Conservation (phyloP, 2,329 filamentous ascomycete genomes). For the Ustulina deusta region DNA sequence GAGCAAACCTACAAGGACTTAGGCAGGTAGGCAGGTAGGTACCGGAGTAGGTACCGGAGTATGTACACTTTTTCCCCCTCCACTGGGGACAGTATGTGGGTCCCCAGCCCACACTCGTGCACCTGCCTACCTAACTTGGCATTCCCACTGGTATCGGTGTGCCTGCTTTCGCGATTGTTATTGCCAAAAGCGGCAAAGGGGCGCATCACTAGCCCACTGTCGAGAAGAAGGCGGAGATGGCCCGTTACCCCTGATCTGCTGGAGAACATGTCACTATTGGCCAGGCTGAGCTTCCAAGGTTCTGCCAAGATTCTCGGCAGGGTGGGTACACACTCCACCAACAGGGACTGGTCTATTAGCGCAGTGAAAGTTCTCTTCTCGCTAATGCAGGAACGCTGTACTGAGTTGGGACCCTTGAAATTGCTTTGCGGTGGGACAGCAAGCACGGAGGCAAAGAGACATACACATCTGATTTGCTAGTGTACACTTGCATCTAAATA, state of each 20-base stretch:
- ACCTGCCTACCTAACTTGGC: slow-evolving; percentile 29
- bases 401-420: not conserved
- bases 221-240: slow-evolving; percentile 11
- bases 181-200: slow-evolving; percentile 23
- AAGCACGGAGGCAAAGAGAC: not conserved
- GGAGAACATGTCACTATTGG: slow-evolving; percentile 14
- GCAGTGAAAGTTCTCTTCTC: not conserved
- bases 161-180: slow-evolving; percentile 20
- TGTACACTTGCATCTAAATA: too few relatives aligned
- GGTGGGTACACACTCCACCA: not conserved
- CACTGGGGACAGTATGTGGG: not conserved
- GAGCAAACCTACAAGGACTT: not conserved
- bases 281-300: not conserved
- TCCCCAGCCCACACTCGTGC: not conserved
- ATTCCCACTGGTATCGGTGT: slow-evolving; percentile 18
- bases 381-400: slow-evolving; percentile 27
- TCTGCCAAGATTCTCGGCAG: slow-evolving; percentile 27
- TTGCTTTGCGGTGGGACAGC: not conserved
- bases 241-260: slow-evolving; percentile 19
- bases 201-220: slow-evolving; percentile 3
- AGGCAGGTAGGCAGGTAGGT: not conserved
- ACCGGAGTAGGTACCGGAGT: not conserved
- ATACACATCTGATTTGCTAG: too few relatives aligned
- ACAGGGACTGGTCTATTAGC: slow-evolving; percentile 1
- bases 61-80: too few relatives aligned